phyloP scores from a whole-genome alignment of 208 protist genomes.

The Vickermania ingenoplastis region DNA sequence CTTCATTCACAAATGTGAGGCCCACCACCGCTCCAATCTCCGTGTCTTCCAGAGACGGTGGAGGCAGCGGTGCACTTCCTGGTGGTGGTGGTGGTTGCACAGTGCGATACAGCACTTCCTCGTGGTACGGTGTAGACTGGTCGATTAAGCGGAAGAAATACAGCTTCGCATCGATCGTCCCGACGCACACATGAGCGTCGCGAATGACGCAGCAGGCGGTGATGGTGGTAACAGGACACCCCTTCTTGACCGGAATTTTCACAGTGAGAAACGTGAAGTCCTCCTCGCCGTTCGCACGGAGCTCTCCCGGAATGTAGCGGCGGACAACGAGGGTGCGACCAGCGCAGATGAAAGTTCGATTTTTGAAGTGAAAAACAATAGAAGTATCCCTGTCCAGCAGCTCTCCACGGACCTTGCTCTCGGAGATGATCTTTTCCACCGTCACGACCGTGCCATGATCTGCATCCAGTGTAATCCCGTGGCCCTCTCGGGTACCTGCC shows the following conservation, averaged over 20 bases:
- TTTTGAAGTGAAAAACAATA: conserved; percentile 27
- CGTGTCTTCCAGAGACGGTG: conserved; percentile 8
- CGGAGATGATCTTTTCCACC: conserved; percentile 25
- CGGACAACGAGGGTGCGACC: conserved; percentile 49
- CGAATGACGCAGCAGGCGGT: conserved; percentile 77
- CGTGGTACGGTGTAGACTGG: conserved; percentile 31
- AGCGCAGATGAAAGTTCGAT: conserved; percentile 45
- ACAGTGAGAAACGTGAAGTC: conserved; percentile 40
- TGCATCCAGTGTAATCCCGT: conserved; percentile 56
- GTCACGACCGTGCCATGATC: conserved; percentile 30
- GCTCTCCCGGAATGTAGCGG: conserved; percentile 20
- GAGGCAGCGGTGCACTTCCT: not conserved
- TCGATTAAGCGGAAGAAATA: conserved; percentile 73
- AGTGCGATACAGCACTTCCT: conserved; percentile 33
- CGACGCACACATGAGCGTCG: conserved; percentile 71
- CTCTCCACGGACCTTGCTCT: not conserved
- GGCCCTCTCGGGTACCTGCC: conserved; percentile 47
- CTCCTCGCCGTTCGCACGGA: conserved; percentile 59
- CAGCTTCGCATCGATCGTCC: conserved; percentile 55
- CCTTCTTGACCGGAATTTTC: conserved; percentile 28
- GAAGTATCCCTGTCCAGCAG: conserved; percentile 31
- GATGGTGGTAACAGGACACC: conserved; percentile 49
- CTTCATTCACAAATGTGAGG: conserved; percentile 57
- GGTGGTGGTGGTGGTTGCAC: conserved; percentile 2
- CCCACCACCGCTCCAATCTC: conserved; percentile 54